A percentile compares a stretch with the other conserved stretches of the same genome.
Evolutionary conservation across 768 basidiomycete species (phyloP).

Genomic region (Megacollybia marginata): DNA sequence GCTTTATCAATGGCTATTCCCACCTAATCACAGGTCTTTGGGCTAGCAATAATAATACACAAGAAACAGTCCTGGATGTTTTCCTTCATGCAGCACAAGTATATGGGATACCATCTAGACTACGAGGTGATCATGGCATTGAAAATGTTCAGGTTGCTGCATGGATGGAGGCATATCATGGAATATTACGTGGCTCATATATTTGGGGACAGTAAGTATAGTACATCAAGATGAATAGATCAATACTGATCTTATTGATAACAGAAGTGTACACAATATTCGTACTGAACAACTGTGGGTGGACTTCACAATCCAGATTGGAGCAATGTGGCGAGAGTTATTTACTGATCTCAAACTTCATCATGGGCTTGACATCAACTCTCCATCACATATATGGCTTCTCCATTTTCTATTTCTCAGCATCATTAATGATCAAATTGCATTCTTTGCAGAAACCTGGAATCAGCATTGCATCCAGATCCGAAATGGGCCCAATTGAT

Average conservation of each 20-base stretch:
- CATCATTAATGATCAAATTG: background rate
- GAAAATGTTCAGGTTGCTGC: conserved; percentile 13
- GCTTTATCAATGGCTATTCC: background rate
- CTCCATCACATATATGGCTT: background rate
- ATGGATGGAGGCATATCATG: conserved; percentile 2
- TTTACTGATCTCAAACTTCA: background rate
- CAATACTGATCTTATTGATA: background rate
- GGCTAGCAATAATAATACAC: conserved; percentile 18
- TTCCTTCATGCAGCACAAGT: conserved; percentile 5
- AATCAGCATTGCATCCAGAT: background rate
- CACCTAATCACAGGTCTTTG: conserved; percentile 11
- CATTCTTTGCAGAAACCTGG: background rate
- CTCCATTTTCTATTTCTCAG: background rate
- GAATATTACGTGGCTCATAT: background rate
- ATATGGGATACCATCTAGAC: conserved; percentile 10
- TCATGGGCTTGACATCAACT: background rate
- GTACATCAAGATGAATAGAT: background rate
- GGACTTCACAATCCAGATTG: background rate
- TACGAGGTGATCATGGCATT: conserved; percentile 16
- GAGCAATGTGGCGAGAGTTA: background rate
- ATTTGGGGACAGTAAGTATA: background rate
- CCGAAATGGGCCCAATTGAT: background rate
- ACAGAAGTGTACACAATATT: background rate
- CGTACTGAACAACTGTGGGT: background rate
- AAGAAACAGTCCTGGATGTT: conserved; percentile 13